Evolutionary conservation across 2,329 filamentous ascomycete genomes (phyloP), one percentile per base, ranked within the genome.

Genomic region (Teratosphaeria viscida): DNA sequence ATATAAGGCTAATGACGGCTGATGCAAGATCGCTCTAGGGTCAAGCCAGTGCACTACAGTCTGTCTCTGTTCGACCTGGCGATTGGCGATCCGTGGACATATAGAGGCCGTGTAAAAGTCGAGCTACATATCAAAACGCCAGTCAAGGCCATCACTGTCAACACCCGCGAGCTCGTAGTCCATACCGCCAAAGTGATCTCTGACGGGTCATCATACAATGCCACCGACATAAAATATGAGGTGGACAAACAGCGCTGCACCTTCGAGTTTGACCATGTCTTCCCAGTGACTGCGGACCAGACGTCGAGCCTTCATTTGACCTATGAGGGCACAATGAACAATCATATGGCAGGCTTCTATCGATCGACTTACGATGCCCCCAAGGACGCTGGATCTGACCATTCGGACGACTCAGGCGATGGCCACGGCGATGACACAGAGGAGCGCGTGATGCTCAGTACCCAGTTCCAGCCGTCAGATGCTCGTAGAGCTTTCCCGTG

Each of bases 391-490:
- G 16, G 19, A 11, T 19, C 43, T n/a, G 43, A 49, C 5, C 8
- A 23, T 11, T 49, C 43, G n/a, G 43, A 49, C 8, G 43, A 49
- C 19, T 49, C 43, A 11, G 43, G 23, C 43, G n/a, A 23, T n/a
- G 23, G 43, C 43, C 19, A 54, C 16, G 23, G 43, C 43, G 34
- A 54, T 7, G 55, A 56, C 5, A 23, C 12, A 52, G 37, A 84
- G 57, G 78, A 81, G 65, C 77, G 84, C 70, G 83, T 73, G 82
- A 54, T 78, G 81, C 83, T 95, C 74, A 95, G 90, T 79, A 97
- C 92, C 56, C 92, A 97, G 73, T 97, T 97, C 71, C 92, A 97
- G 78, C 87, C 92, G 52, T 95, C 90, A 71, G 92, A 96, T 75
- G 92, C 92, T 62, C 87, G 92, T 65, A 83, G 91, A 64, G 92